A percentile compares a stretch with the other conserved stretches of the same genome.
phyloP scores from a whole-genome alignment of 768 basidiomycete genomes.

The Mycena filopes region DNA sequence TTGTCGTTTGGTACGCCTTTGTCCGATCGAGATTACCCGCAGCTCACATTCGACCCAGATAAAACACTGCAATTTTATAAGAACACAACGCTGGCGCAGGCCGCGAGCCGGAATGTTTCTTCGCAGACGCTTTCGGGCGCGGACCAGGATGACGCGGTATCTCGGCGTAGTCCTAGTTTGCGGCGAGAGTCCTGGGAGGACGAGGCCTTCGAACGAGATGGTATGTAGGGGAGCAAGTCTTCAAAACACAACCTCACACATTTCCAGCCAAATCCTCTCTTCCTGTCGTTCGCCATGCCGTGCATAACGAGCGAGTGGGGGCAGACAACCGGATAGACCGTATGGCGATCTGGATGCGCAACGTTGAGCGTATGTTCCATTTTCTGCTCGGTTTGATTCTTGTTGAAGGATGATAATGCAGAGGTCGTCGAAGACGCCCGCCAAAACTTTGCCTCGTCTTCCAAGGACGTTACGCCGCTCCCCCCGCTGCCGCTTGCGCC shows the following conservation, averaged over 20 bases:
- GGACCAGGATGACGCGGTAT: slow-evolving; percentile 41
- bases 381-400: background rate
- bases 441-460: slow-evolving; percentile 73
- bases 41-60: slow-evolving; percentile 51
- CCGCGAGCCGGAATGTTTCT: slow-evolving; percentile 56
- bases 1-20: slow-evolving; percentile 70
- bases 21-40: background rate
- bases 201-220: slow-evolving; percentile 54
- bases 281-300: slow-evolving; percentile 64
- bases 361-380: slow-evolving; percentile 79
- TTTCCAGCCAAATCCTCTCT: slow-evolving; percentile 60
- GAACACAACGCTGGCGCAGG: slow-evolving; percentile 62
- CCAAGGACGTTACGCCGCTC: slow-evolving; percentile 55
- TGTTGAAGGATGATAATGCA: slow-evolving; percentile 44
- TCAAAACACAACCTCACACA: slow-evolving; percentile 1
- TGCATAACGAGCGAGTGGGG: slow-evolving; percentile 61
- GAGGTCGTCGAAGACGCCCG: slow-evolving; percentile 86
- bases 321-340: slow-evolving; percentile 70
- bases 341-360: slow-evolving; percentile 85
- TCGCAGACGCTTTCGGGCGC: slow-evolving; percentile 55
- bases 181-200: slow-evolving; percentile 61
- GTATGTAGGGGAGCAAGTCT: slow-evolving; percentile 38
- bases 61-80: slow-evolving; percentile 77
- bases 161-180: slow-evolving; percentile 37
- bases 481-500: slow-evolving; percentile 75